These are phyloP conservation scores for Halophytophthora batemanensis DNA, from an alignment of 352 stramenopile genomes.

Conservation along the genomic window DNA sequence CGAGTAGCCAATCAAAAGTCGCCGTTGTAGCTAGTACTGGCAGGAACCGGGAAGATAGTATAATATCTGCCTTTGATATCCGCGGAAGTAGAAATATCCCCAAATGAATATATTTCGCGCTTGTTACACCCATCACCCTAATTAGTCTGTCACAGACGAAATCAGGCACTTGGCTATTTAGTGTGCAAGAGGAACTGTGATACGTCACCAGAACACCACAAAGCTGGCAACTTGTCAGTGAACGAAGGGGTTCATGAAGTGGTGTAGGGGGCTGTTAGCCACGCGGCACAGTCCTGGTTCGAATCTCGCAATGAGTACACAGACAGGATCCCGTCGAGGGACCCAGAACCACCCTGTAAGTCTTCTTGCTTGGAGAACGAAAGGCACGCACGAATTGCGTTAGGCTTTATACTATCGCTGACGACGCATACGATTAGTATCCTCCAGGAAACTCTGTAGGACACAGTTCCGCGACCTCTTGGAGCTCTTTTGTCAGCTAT, in stretches of 20 bases:
- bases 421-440: constrained; percentile 1
- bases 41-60: too few species aligned
- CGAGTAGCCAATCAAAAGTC: too few species aligned
- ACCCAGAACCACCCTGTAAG: constrained; percentile 8
- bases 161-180: constrained; percentile 1
- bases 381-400: neutral
- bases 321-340: constrained; percentile 2
- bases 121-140: constrained; percentile 12
- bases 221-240: constrained; percentile 2
- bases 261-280: neutral
- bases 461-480: neutral
- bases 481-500: constrained; percentile 4
- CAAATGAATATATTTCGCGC: too few species aligned
- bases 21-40: too few species aligned
- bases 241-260: neutral
- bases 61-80: too few species aligned
- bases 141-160: constrained; percentile 1
- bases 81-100: too few species aligned
- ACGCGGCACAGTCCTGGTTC: neutral
- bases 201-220: neutral
- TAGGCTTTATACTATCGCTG: neutral
- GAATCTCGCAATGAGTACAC: constrained; percentile 8
- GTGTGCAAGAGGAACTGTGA: constrained; percentile 1
- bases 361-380: constrained; percentile 1
- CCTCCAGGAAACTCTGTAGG: constrained; percentile 4